Evolutionary conservation across 2,329 filamentous ascomycete genomes (phyloP).

Genomic region (Aspergillus versicolor): DNA sequence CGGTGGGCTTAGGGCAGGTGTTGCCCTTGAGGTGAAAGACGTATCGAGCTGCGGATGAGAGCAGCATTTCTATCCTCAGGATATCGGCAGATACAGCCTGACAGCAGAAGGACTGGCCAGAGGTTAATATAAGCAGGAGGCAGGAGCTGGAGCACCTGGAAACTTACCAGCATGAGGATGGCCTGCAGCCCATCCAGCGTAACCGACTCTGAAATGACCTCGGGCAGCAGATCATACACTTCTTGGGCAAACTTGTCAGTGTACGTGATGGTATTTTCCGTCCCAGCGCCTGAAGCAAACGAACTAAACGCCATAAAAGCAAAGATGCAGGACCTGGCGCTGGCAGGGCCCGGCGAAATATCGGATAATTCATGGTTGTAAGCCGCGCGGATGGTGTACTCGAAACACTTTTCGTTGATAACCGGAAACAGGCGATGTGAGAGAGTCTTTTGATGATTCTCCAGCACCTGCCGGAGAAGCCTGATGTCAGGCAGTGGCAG

Average conservation of each 20-base stretch:
- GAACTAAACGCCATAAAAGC: constrained; percentile 10
- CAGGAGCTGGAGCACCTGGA: no score
- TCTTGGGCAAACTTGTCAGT: background rate
- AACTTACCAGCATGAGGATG: constrained; percentile 9
- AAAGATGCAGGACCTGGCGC: constrained; percentile 11
- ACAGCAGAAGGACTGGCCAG: constrained; percentile 1
- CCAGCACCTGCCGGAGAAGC: background rate
- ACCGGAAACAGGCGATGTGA: constrained; percentile 1
- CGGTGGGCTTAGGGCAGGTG: background rate
- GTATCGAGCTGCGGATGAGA: constrained; percentile 6
- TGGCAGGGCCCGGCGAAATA: background rate
- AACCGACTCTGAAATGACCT: background rate
- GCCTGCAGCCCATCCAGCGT: constrained; percentile 14
- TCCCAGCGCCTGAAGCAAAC: background rate
- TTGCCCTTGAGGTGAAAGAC: constrained; percentile 14
- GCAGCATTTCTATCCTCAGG: background rate
- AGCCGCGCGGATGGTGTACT: constrained; percentile 9
- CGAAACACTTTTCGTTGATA: constrained; percentile 2
- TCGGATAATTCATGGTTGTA: constrained; percentile 4
- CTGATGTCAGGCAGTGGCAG: background rate
- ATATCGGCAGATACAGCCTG: background rate
- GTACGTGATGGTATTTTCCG: background rate
- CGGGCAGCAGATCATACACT: background rate
- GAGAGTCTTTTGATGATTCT: background rate
- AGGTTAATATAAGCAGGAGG: background rate